Conservation (phyloP, 2,329 filamentous ascomycete species). For the Colletotrichum musicola region DNA sequence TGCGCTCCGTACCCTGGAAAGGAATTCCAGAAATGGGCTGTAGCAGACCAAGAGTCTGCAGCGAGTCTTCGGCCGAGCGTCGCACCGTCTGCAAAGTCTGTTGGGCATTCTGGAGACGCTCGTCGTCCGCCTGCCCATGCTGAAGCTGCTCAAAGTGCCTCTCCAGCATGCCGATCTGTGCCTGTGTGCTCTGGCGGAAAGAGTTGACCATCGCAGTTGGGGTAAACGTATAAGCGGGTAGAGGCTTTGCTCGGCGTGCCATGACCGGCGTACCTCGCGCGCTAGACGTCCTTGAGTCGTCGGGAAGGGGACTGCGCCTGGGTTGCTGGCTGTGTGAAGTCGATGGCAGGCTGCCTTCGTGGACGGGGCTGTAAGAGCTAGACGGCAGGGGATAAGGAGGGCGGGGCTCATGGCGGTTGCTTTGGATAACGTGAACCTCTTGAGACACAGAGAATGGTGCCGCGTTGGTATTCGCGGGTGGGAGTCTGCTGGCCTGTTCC, state of each 20-base stretch:
- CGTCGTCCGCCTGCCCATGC: conserved; percentile 1
- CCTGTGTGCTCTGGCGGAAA: conserved; percentile 31
- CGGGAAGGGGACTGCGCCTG: conserved; percentile 31
- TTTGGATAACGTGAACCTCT: conserved; percentile 34
- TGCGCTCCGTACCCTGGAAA: conserved; percentile 30
- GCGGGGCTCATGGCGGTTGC: conserved; percentile 26
- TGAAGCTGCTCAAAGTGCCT: conserved; percentile 29
- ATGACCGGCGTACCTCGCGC: conserved; percentile 30
- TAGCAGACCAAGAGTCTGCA: conserved; percentile 21
- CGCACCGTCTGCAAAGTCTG: conserved; percentile 19
- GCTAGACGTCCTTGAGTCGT: conserved; percentile 30
- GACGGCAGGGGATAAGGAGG: conserved; percentile 23
- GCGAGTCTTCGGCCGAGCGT: conserved; percentile 13
- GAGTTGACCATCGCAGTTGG: conserved; percentile 24
- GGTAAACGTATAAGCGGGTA: conserved; percentile 30
- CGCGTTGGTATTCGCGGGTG: background rate
- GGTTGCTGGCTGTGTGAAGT: conserved; percentile 21
- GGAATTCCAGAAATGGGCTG: conserved; percentile 33
- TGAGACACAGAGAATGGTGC: conserved; percentile 20
- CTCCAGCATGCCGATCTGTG: conserved; percentile 12
- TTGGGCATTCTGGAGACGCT: conserved; percentile 3
- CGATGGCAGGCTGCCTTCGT: conserved; percentile 29
- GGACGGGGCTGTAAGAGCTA: conserved; percentile 26
- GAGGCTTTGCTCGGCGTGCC: conserved; percentile 28
- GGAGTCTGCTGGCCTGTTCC: conserved; percentile 23